Base-by-base conservation (phyloP, 306 rosid species). In the Alnus rubra region DNA sequence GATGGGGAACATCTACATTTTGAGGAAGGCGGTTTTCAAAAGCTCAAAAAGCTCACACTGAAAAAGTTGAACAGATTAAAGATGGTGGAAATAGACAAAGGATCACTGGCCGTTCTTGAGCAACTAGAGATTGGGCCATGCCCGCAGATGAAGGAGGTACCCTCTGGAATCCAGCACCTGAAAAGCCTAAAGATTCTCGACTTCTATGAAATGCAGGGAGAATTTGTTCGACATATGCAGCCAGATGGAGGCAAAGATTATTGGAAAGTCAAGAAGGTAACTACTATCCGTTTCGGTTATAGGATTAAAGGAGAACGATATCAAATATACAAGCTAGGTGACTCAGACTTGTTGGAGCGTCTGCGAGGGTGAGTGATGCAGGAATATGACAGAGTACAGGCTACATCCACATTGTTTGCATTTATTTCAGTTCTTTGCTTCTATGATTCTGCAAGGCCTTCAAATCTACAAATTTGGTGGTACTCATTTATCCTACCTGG, bases 1-100 rank as follows among this genome's bases (percentile, higher is more conserved):
- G 56, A 56, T 45, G 82, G 76, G 48, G 82, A 78, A 23, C 30
- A 47, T 1, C 51, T 78, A 39, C 76, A 15, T 19, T 70, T 78
- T 47, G 39, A 58, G 69, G 44, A 58, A 12, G 76, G 70, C 12
- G 63, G 59, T 1, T 67, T 75, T 39, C 67, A 1, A 30, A 74
- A 54, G 31, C 78, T 74, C 33, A 56, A 23, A 9, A 11, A 48
- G 45, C 54, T 71, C 7, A 8, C 14, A 0, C 69, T 73, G 11
- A 15, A 35, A 1, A 23, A 51, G 16, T 28, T 79, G 65, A 15
- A 47, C 5, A 50, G 10, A 16, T 65, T 79, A 51, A 8, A 63
- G 18, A 10, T 5, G 18, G 15, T 79, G 18, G 42, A 19, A 14
- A 69, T 76, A 63, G 73, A 50, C 8, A 50, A 8, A 9, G 48